Percentiles rank a stretch among this genome's conserved stretches.
Evolutionary conservation across 2,329 filamentous ascomycete genomes (phyloP).

Genomic region (Triangularia setosa): DNA sequence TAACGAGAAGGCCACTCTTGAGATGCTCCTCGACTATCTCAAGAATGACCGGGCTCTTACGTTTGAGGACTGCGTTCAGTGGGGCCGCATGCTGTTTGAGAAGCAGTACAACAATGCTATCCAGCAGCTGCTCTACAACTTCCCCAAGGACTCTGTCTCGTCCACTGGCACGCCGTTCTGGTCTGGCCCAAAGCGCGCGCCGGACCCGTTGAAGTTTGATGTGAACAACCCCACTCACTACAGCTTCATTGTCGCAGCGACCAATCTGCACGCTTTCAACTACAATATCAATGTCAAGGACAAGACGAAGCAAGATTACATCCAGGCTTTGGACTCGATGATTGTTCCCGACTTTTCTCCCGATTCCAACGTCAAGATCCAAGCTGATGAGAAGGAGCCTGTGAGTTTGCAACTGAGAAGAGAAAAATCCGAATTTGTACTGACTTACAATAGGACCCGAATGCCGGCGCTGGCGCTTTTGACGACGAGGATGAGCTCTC

Average conservation of each 20-base stretch:
- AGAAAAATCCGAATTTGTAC: slow-evolving; percentile 1
- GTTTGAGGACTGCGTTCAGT: slow-evolving; percentile 95
- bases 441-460: slow-evolving; percentile 63
- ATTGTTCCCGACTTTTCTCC: slow-evolving; percentile 95
- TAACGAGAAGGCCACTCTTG: slow-evolving; percentile 89
- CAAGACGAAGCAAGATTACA: slow-evolving; percentile 66
- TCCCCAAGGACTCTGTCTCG: slow-evolving; percentile 88
- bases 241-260: slow-evolving; percentile 79
- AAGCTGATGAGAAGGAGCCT: slow-evolving; percentile 90
- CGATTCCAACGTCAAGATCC: slow-evolving; percentile 88
- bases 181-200: slow-evolving; percentile 97
- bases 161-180: slow-evolving; percentile 90
- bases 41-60: slow-evolving; percentile 87
- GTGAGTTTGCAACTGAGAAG: slow-evolving; percentile 41
- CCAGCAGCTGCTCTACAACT: slow-evolving; percentile 92
- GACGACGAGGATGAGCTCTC: slow-evolving; percentile 75
- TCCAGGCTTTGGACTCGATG: slow-evolving; percentile 81
- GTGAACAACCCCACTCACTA: slow-evolving; percentile 80
- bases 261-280: slow-evolving; percentile 95
- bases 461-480: slow-evolving; percentile 57
- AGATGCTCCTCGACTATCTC: slow-evolving; percentile 84
- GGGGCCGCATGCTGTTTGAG: slow-evolving; percentile 92
- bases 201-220: slow-evolving; percentile 87
- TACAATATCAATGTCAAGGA: slow-evolving; percentile 90
- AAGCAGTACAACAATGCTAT: slow-evolving; percentile 97